Percentiles rank a stretch among this genome's conserved stretches.
Conservation (phyloP, 495 filamentous ascomycete genomes). For the Xylaria venustula region DNA sequence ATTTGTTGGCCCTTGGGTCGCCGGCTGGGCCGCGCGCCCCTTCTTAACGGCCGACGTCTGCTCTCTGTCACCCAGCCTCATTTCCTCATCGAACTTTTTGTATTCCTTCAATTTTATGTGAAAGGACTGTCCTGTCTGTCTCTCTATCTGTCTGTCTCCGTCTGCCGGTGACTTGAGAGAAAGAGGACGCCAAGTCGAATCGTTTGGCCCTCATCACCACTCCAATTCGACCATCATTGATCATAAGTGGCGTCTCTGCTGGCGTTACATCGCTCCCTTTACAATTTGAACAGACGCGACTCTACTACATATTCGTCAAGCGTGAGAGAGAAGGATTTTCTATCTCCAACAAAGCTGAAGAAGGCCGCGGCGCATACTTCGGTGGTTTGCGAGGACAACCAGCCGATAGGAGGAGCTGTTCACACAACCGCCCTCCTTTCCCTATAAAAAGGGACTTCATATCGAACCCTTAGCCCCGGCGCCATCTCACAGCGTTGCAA, state of each 20-base stretch:
- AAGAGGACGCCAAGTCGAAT: too few species aligned
- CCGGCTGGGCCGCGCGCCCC: constrained; percentile 1
- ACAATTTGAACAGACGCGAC: too few species aligned
- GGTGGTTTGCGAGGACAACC: background rate
- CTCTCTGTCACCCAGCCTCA: constrained; percentile 5
- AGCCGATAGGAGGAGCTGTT: background rate
- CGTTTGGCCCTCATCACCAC: background rate
- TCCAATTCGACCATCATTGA: background rate
- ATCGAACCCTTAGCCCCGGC: background rate
- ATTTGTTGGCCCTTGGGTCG: background rate
- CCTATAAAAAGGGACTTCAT: background rate
- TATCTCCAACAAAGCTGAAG: too few species aligned
- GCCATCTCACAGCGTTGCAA: constrained; percentile 7
- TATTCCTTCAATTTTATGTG: background rate
- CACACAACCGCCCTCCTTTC: background rate
- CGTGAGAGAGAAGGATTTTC: background rate
- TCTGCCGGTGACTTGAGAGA: background rate
- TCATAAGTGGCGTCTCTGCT: background rate
- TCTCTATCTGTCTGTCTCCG: too few species aligned
- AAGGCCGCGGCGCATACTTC: background rate
- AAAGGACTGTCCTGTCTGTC: background rate
- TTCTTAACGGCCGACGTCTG: constrained; percentile 16
- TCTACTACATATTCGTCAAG: too few species aligned
- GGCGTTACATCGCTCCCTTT: background rate
- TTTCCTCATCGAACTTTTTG: constrained; percentile 3